These are phyloP conservation scores for Gossypium trilobum DNA, from an alignment of 441 rosid genomes.

Conservation along the genomic window DNA sequence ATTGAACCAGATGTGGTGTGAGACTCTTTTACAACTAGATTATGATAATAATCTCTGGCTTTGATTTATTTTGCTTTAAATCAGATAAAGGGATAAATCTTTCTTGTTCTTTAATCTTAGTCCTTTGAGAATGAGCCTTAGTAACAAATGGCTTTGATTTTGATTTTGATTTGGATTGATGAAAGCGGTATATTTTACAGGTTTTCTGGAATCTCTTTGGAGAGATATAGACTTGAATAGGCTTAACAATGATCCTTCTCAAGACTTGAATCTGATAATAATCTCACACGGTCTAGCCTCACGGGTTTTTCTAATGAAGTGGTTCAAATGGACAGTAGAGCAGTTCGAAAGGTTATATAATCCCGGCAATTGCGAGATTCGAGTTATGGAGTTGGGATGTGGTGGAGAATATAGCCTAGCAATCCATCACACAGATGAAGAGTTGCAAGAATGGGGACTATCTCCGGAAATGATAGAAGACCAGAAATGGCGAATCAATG, in stretches of 20 bases:
- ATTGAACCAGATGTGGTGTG: not conserved
- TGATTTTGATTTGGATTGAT: not conserved
- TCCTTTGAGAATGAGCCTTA: not conserved
- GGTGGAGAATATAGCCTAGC: slow-evolving; percentile 90
- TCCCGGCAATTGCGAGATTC: slow-evolving; percentile 60
- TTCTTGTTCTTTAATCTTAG: not conserved
- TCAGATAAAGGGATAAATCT: not conserved
- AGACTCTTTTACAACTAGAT: not conserved
- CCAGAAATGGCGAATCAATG: slow-evolving; percentile 61
- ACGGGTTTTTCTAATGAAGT: slow-evolving; percentile 89
- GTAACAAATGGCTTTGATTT: not conserved
- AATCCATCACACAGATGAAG: slow-evolving; percentile 71
- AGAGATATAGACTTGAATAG: slow-evolving; percentile 89
- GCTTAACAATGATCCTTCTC: slow-evolving; percentile 45
- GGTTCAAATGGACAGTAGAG: slow-evolving; percentile 95
- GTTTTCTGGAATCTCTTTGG: slow-evolving; percentile 91
- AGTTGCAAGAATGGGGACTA: slow-evolving; percentile 69
- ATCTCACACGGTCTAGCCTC: slow-evolving; percentile 76
- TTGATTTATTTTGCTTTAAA: not conserved
- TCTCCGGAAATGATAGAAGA: slow-evolving; percentile 78
- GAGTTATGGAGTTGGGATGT: slow-evolving; percentile 71
- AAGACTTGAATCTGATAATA: slow-evolving; percentile 73
- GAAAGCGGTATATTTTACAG: slow-evolving; percentile 26
- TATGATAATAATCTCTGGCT: not conserved
- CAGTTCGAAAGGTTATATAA: slow-evolving; percentile 72